phyloP scores from a whole-genome alignment of 1,284 basidiomycete species.

The Megacollybia platyphylla region DNA sequence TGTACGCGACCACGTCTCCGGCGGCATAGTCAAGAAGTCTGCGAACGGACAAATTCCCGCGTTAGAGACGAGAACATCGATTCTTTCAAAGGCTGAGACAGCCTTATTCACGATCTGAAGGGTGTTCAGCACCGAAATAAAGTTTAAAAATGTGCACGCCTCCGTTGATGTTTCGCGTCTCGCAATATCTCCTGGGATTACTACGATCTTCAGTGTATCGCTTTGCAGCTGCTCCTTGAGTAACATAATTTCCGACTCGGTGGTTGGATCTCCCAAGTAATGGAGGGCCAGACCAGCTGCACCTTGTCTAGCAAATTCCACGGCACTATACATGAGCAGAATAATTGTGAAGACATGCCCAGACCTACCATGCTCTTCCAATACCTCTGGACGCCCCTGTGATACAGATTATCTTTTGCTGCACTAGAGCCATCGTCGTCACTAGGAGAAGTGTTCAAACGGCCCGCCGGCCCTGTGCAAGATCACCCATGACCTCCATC shows the following conservation, averaged over 20 bases:
- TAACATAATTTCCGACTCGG: constrained; percentile 32
- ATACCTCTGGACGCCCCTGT: constrained; percentile 77
- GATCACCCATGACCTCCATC: neutral
- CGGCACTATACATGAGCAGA: neutral
- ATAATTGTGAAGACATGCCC: neutral
- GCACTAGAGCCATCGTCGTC: constrained; percentile 22
- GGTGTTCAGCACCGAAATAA: neutral
- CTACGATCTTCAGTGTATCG: constrained; percentile 5
- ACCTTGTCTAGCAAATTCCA: constrained; percentile 32
- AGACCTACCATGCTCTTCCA: constrained; percentile 46
- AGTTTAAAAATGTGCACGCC: constrained; percentile 18
- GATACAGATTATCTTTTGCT: constrained; percentile 56
- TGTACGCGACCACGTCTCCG: constrained; percentile 56
- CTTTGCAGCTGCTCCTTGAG: constrained; percentile 8
- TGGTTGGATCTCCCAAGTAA: constrained; percentile 52
- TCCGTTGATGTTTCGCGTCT: constrained; percentile 45
- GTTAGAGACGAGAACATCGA: constrained; percentile 58
- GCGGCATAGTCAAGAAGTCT: constrained; percentile 67
- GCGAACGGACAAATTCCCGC: constrained; percentile 77
- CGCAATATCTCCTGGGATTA: constrained; percentile 50
- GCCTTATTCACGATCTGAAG: constrained; percentile 47
- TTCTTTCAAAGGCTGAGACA: constrained; percentile 46
- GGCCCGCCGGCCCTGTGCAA: neutral
- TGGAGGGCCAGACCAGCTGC: constrained; percentile 60
- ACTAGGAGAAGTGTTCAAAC: neutral